Evolutionary conservation across 2,329 filamentous ascomycete genomes (phyloP).

Genomic region (Cordyceps cateniannulata): DNA sequence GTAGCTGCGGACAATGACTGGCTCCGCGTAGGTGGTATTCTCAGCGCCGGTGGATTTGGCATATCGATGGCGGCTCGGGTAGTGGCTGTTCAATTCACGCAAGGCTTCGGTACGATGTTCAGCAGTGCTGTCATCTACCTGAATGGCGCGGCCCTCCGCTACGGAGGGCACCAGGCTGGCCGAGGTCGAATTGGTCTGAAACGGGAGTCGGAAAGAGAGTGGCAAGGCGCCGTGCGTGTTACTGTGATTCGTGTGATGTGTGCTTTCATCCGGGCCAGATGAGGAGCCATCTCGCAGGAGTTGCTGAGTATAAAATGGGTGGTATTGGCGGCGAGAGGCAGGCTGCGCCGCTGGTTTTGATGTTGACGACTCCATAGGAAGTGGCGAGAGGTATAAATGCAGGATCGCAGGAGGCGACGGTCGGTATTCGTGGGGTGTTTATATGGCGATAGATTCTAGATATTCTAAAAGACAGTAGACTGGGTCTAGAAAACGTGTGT

Average conservation of each 20-base stretch:
- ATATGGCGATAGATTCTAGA: not conserved
- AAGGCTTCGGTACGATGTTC: constrained; percentile 53
- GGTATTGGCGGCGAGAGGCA: not conserved
- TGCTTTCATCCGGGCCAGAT: not conserved
- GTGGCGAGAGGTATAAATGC: not conserved
- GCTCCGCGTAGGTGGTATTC: constrained; percentile 55
- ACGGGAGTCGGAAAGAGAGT: constrained; percentile 42
- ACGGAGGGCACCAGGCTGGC: constrained; percentile 48
- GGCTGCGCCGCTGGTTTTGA: not conserved
- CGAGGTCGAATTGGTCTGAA: constrained; percentile 43
- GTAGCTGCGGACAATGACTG: constrained; percentile 60
- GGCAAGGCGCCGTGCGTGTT: constrained; percentile 29
- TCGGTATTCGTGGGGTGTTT: not conserved
- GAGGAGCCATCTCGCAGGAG: not conserved
- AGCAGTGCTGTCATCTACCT: constrained; percentile 49
- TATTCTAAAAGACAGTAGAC: not conserved
- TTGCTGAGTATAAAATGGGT: not conserved
- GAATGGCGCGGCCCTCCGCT: constrained; percentile 50
- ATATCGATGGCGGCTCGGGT: constrained; percentile 50
- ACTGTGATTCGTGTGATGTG: not conserved
- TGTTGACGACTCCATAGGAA: constrained; percentile 1
- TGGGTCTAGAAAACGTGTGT: not conserved
- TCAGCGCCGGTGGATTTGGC: constrained; percentile 49
- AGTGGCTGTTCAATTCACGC: constrained; percentile 52
- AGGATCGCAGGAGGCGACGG: not conserved